These are phyloP conservation scores for Macrolepiota dolichaula DNA, from an alignment of 768 basidiomycete species.

Conservation along the genomic window DNA sequence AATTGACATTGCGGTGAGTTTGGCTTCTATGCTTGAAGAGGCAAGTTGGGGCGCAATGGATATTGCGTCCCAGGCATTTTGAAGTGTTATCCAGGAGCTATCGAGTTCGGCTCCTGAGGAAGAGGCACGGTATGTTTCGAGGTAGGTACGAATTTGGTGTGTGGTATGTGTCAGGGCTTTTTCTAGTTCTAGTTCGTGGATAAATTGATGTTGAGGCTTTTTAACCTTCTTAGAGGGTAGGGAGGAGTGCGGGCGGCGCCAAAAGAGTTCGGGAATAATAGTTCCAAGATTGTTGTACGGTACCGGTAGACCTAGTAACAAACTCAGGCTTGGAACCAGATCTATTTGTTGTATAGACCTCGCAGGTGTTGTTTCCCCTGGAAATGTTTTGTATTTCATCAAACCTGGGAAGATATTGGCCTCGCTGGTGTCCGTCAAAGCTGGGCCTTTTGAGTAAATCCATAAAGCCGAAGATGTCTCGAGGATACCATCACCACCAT, in stretches of 20 bases:
- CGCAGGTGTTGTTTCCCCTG: constrained; percentile 48
- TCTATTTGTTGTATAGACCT: constrained; percentile 91
- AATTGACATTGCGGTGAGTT: constrained; percentile 36
- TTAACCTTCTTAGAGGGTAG: background rate
- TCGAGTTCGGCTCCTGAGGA: constrained; percentile 73
- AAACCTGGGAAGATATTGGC: constrained; percentile 44
- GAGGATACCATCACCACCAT: constrained; percentile 81
- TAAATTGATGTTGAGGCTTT: background rate
- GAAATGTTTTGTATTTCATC: constrained; percentile 55
- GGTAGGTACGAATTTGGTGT: constrained; percentile 71
- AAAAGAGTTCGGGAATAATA: constrained; percentile 90
- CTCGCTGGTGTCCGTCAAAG: constrained; percentile 34
- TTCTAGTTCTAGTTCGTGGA: constrained; percentile 33
- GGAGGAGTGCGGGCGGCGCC: constrained; percentile 32
- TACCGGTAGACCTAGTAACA: constrained; percentile 89
- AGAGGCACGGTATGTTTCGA: constrained; percentile 72
- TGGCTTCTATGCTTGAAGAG: constrained; percentile 22
- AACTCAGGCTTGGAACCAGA: constrained; percentile 81
- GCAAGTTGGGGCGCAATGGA: constrained; percentile 38
- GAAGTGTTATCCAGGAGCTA: constrained; percentile 43
- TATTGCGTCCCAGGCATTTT: constrained; percentile 22
- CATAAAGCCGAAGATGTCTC: constrained; percentile 88
- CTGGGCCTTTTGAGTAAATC: constrained; percentile 82
- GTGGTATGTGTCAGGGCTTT: constrained; percentile 69
- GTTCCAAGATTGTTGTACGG: constrained; percentile 95